Conservation (phyloP, 345 rosid species). For the Aquilaria malaccensis region DNA sequence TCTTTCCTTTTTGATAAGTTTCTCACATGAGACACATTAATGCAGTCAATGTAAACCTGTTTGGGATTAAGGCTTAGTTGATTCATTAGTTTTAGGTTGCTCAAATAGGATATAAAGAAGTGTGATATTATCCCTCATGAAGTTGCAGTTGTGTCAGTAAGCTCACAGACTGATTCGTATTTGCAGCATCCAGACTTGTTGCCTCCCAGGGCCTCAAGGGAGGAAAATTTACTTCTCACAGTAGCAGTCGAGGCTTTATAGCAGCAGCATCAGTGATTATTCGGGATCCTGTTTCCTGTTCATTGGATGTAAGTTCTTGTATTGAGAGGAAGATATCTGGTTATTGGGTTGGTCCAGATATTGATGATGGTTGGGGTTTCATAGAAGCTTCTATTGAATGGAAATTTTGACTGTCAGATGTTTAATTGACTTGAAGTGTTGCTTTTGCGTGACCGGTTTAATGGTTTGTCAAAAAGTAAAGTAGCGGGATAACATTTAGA, state of each 20-base stretch:
- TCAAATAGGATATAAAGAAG: too few species aligned
- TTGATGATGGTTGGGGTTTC: conserved; percentile 71
- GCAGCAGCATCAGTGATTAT: conserved; percentile 11
- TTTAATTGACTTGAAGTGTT: conserved; percentile 2
- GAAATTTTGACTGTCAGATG: conserved; percentile 19
- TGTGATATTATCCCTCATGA: too few species aligned
- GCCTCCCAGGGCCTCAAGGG: conserved; percentile 13
- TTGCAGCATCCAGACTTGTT: conserved; percentile 27
- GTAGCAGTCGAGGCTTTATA: conserved; percentile 10
- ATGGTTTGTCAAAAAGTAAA: conserved; percentile 12
- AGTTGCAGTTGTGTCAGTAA: not conserved
- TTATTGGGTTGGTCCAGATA: conserved; percentile 71
- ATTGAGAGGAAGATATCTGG: conserved; percentile 31
- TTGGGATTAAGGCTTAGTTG: too few species aligned
- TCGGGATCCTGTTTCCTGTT: conserved; percentile 25
- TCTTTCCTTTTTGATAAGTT: too few species aligned
- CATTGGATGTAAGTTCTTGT: conserved; percentile 29
- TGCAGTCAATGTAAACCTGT: too few species aligned
- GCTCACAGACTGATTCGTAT: conserved; percentile 10
- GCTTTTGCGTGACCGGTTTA: conserved; percentile 5
- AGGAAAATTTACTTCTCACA: conserved; percentile 2
- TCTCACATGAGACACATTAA: too few species aligned
- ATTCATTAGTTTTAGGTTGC: too few species aligned
- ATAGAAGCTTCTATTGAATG: conserved; percentile 46
- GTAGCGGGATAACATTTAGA: conserved; percentile 3